phyloP scores from a whole-genome alignment of 2,329 filamentous ascomycete genomes.

The Tolypocladium tropicale region DNA sequence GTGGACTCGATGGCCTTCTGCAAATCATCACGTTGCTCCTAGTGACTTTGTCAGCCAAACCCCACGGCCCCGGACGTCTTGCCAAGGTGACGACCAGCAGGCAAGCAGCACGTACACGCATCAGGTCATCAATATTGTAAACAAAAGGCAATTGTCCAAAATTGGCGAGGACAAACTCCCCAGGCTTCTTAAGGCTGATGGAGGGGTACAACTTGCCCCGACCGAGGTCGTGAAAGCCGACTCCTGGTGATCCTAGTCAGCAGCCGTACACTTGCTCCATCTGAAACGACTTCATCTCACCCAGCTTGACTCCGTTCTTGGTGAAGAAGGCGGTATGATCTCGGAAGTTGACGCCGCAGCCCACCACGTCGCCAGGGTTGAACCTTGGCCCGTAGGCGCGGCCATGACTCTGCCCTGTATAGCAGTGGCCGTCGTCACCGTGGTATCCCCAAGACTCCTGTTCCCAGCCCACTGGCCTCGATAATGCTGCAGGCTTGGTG shows the following conservation, averaged over 20 bases:
- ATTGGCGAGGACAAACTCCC: constrained; percentile 52
- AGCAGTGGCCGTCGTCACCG: constrained; percentile 56
- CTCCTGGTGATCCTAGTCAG: constrained; percentile 37
- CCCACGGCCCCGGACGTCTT: not conserved
- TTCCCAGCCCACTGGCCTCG: constrained; percentile 56
- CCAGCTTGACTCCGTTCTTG: constrained; percentile 49
- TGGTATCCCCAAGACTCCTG: constrained; percentile 60
- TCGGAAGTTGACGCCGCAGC: constrained; percentile 57
- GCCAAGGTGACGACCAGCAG: not conserved
- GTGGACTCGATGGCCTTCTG: constrained; percentile 47
- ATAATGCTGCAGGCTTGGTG: constrained; percentile 39
- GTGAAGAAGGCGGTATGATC: constrained; percentile 59
- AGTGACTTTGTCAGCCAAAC: constrained; percentile 8
- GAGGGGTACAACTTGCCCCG: constrained; percentile 55
- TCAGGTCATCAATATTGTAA: constrained; percentile 83
- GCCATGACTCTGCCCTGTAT: constrained; percentile 44
- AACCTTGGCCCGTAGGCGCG: constrained; percentile 48
- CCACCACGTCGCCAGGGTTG: constrained; percentile 46
- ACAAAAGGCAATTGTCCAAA: constrained; percentile 70
- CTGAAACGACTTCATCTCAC: constrained; percentile 22
- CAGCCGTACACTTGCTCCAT: not conserved
- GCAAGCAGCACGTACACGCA: constrained; percentile 47
- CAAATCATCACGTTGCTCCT: constrained; percentile 53
- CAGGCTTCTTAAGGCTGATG: constrained; percentile 54
- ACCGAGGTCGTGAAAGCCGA: constrained; percentile 57